Evolutionary conservation across 495 filamentous ascomycete genomes (phyloP).

Genomic region (Haplographium delicatum): DNA sequence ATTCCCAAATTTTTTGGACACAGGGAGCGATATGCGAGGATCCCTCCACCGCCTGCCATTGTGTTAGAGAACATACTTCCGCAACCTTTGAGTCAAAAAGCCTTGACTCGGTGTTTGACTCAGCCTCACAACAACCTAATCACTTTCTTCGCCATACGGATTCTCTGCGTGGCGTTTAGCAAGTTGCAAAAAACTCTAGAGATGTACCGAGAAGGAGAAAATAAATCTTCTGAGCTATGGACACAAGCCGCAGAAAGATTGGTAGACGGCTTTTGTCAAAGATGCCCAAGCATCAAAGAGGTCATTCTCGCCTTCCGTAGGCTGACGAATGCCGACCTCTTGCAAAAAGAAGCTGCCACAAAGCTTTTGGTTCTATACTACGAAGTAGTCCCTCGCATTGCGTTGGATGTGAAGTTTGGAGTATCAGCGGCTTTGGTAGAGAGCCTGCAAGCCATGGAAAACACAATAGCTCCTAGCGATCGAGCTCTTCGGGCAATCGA

Average conservation of each 20-base stretch:
- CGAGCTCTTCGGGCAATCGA: constrained; percentile 54
- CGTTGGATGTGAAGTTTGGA: constrained; percentile 79
- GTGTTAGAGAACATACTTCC: constrained; percentile 84
- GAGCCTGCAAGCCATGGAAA: constrained; percentile 49
- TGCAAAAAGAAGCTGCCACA: constrained; percentile 73
- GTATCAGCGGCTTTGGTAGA: constrained; percentile 69
- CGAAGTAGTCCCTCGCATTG: constrained; percentile 71
- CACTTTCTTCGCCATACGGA: constrained; percentile 73
- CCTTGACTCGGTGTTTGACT: constrained; percentile 69
- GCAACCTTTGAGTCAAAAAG: constrained; percentile 71
- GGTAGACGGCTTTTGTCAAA: constrained; percentile 65
- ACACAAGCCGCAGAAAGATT: constrained; percentile 58
- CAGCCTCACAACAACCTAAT: constrained; percentile 64
- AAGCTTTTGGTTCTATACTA: constrained; percentile 75
- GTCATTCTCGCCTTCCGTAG: constrained; percentile 63
- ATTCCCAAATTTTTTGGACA: constrained; percentile 65
- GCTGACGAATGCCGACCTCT: constrained; percentile 57
- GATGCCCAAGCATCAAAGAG: constrained; percentile 74
- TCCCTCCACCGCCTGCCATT: constrained; percentile 70
- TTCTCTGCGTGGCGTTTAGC: constrained; percentile 69
- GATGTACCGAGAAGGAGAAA: constrained; percentile 45
- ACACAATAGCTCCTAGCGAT: constrained; percentile 40
- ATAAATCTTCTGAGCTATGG: constrained; percentile 49
- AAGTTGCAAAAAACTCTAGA: constrained; percentile 62
- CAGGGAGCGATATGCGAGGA: constrained; percentile 36